These are phyloP conservation scores for Gnaphalium uliginosum DNA, from an alignment of 129 eudicot species.

Conservation along the genomic window DNA sequence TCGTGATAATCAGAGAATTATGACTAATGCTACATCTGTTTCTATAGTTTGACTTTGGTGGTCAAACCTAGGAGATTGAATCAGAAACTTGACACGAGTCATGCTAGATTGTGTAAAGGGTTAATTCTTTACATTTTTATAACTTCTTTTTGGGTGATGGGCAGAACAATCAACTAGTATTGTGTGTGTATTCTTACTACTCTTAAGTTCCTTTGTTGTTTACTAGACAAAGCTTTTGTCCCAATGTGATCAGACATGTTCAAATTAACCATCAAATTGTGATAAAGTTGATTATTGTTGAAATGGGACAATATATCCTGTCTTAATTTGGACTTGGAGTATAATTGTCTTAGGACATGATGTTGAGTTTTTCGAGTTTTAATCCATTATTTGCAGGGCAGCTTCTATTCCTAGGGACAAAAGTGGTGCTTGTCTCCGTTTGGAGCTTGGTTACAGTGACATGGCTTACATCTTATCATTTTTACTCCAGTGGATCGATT, in stretches of 20 bases:
- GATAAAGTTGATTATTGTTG: neutral
- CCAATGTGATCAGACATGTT: neutral
- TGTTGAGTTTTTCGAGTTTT: neutral
- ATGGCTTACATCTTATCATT: conserved; percentile 57
- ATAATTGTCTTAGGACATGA: neutral
- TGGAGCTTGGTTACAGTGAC: conserved; percentile 61
- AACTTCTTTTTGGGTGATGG: conserved; percentile 6
- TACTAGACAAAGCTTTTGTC: neutral
- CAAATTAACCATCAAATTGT: neutral
- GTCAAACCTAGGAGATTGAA: conserved; percentile 25
- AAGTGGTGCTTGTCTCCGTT: conserved; percentile 56
- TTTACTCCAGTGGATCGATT: conserved; percentile 63
- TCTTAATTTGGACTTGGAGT: neutral
- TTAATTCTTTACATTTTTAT: neutral
- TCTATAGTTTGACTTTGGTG: conserved; percentile 23
- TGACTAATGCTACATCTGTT: neutral
- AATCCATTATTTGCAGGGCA: conserved; percentile 51
- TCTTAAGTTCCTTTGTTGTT: neutral
- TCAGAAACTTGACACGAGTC: conserved; percentile 8
- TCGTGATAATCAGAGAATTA: conserved; percentile 2
- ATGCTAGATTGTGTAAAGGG: neutral
- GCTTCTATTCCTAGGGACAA: conserved; percentile 59
- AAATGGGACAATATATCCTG: neutral
- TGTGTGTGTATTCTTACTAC: neutral
- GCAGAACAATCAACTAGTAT: neutral